phyloP scores from a whole-genome alignment of 208 protist genomes.

The Acanthamoeba healyi region DNA sequence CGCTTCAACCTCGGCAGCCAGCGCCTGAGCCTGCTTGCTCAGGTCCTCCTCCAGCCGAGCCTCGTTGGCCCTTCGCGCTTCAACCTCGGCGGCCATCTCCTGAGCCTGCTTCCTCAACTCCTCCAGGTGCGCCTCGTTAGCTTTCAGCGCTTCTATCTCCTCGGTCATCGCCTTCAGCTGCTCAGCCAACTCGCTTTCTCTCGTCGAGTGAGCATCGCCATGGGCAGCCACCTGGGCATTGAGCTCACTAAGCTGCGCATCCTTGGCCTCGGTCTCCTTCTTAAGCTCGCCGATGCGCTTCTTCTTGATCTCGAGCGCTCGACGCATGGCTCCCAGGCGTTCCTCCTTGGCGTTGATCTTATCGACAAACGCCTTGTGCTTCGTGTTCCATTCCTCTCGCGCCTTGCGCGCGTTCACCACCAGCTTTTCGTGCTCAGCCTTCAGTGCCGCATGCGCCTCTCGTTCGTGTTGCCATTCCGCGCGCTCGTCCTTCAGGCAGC shows the following conservation, averaged over 20 bases:
- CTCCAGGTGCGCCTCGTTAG: not conserved
- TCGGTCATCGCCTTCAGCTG: not conserved
- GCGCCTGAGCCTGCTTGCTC: not conserved
- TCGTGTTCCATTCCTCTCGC: not conserved
- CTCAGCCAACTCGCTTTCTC: not conserved
- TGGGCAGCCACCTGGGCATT: not conserved
- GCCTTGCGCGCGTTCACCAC: not conserved
- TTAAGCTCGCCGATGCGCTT: not conserved
- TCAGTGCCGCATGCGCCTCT: not conserved
- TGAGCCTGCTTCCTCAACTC: not conserved
- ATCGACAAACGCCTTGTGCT: not conserved
- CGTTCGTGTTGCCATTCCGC: not conserved
- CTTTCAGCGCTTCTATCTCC: not conserved
- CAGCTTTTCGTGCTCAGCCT: not conserved
- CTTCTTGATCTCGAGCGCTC: slow-evolving; percentile 22
- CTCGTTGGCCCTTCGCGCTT: too few species aligned
- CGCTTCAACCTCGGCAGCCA: not conserved
- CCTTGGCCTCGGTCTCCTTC: not conserved
- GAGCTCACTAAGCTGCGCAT: not conserved
- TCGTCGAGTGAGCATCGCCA: not conserved
- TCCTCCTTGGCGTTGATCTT: slow-evolving; percentile 17
- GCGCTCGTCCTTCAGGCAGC: slow-evolving; percentile 8
- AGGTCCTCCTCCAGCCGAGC: not conserved
- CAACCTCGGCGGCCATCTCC: not conserved
- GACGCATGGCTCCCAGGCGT: not conserved